Base-by-base conservation (phyloP, 1,284 basidiomycete species). In the Fomitiporia mediterranea region DNA sequence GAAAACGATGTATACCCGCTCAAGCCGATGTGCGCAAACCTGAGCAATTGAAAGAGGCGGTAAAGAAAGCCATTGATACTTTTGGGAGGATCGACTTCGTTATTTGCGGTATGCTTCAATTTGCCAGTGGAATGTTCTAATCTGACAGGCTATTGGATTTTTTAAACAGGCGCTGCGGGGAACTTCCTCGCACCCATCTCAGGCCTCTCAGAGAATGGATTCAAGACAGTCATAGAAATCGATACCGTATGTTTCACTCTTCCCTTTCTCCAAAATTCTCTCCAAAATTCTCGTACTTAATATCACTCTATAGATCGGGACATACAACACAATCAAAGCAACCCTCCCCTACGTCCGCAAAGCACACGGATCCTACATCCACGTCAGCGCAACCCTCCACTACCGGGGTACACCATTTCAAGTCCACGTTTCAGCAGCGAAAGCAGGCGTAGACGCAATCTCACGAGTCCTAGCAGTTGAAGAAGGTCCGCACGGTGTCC, bases 1-100 rank as follows among this genome's bases (percentile, higher is more conserved):
- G 91, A 0, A 71, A 73, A 34, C 74, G 72, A 48, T 98, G 94
- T 65, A 66, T 98, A 15, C 75, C 91, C 3, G 76, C 81, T 11
- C 80, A 88, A 56, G 94, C 82, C 0, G 96, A 98, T 66, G 96
- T 98, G 11, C 78, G 95, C 48, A 76, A 90, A 43, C 83, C 89
- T 0, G 79, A 84, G 35, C 78, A 85, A 37, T 69, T 99, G 47
- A 78, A 83, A 61, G 80, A 79, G 6, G 95, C 95, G 2, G 94
- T 93, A 17, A 73, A 82, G 38, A 79, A 83, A 68, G 83, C 90
- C 0, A 78, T 94, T 23, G 81, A 85, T 58, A 76, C 76, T 62
- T 96, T 90, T 68, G 95, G 95, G 1, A 77, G 80, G 60, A 94
- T 99, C 63, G 95, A 99, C 74, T 96, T 91, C 70, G 95, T 98